Percentiles rank a stretch among this genome's conserved stretches.
phyloP scores from a whole-genome alignment of 2,329 filamentous ascomycete genomes.

The Aspergillus pseudotamarii region DNA sequence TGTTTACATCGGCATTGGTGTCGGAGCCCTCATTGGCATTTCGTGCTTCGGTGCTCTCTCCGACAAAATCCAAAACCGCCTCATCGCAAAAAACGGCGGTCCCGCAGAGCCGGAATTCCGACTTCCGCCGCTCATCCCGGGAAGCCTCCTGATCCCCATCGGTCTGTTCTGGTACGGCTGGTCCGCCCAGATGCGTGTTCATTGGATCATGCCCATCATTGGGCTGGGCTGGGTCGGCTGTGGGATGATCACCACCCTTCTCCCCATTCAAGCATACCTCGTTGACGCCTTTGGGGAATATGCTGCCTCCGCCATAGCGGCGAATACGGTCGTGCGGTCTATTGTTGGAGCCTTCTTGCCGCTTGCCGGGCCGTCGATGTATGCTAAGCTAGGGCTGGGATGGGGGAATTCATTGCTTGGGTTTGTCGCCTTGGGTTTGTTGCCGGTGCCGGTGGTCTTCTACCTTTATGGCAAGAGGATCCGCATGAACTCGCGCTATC shows the following conservation, averaged over 20 bases:
- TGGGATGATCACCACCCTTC: neutral
- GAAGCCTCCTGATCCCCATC: slow-evolving; percentile 54
- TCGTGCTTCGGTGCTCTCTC: slow-evolving; percentile 16
- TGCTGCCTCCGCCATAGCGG: slow-evolving; percentile 55
- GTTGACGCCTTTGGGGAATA: slow-evolving; percentile 57
- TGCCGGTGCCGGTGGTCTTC: slow-evolving; percentile 40
- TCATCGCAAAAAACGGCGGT: slow-evolving; percentile 36
- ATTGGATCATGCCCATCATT: slow-evolving; percentile 57
- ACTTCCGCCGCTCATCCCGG: slow-evolving; percentile 56
- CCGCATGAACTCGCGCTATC: neutral
- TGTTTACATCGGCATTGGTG: slow-evolving; percentile 36
- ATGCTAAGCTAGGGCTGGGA: slow-evolving; percentile 48
- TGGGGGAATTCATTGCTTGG: slow-evolving; percentile 60
- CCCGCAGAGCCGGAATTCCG: slow-evolving; percentile 48
- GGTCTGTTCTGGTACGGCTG: slow-evolving; percentile 61
- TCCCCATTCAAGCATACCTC: slow-evolving; percentile 54
- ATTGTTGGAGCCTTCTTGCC: slow-evolving; percentile 63
- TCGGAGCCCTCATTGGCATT: neutral
- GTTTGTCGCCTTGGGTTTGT: slow-evolving; percentile 57
- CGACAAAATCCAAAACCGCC: slow-evolving; percentile 28
- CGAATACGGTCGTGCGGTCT: slow-evolving; percentile 58
- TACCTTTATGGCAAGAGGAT: slow-evolving; percentile 18
- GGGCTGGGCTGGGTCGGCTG: neutral
- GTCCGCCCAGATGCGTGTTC: slow-evolving; percentile 51
- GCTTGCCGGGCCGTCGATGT: slow-evolving; percentile 60